These are phyloP conservation scores for Mycena rosella DNA, from an alignment of 768 basidiomycete species.

Conservation along the genomic window DNA sequence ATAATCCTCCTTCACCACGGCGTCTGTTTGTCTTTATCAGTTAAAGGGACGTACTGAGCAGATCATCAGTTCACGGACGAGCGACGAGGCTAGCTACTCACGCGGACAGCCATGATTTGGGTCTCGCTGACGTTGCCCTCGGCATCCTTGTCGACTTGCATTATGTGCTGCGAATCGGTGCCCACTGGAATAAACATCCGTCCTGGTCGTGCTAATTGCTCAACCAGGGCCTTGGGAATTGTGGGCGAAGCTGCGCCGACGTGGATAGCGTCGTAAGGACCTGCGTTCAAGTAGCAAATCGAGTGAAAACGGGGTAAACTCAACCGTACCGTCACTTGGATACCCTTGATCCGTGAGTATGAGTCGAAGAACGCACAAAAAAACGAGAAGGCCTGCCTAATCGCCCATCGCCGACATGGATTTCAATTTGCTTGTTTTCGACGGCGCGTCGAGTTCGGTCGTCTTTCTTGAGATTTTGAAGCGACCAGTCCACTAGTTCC, in stretches of 20 bases:
- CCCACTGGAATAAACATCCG: slow-evolving; percentile 97
- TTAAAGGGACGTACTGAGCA: slow-evolving; percentile 52
- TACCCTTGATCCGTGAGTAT: slow-evolving; percentile 46
- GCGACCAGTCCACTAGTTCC: slow-evolving; percentile 79
- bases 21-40: slow-evolving; percentile 65
- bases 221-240: slow-evolving; percentile 77
- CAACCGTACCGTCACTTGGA: slow-evolving; percentile 47
- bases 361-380: not conserved
- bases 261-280: slow-evolving; percentile 88
- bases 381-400: slow-evolving; percentile 56
- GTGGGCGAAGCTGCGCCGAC: slow-evolving; percentile 92
- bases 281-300: slow-evolving; percentile 43
- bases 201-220: slow-evolving; percentile 82
- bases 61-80: not conserved
- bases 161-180: slow-evolving; percentile 66
- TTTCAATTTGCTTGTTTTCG: slow-evolving; percentile 66
- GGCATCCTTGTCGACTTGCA: slow-evolving; percentile 84
- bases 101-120: slow-evolving; percentile 85
- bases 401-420: slow-evolving; percentile 86
- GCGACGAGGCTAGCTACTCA: slow-evolving; percentile 54
- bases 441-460: slow-evolving; percentile 66
- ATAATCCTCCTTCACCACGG: no score
- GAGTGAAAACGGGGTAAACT: not conserved
- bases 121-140: slow-evolving; percentile 74
- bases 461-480: slow-evolving; percentile 75